Percentiles rank a stretch among this genome's conserved stretches.
Evolutionary conservation across 1,284 basidiomycete species (phyloP).

Genomic region (Rhodotorula sp.): DNA sequence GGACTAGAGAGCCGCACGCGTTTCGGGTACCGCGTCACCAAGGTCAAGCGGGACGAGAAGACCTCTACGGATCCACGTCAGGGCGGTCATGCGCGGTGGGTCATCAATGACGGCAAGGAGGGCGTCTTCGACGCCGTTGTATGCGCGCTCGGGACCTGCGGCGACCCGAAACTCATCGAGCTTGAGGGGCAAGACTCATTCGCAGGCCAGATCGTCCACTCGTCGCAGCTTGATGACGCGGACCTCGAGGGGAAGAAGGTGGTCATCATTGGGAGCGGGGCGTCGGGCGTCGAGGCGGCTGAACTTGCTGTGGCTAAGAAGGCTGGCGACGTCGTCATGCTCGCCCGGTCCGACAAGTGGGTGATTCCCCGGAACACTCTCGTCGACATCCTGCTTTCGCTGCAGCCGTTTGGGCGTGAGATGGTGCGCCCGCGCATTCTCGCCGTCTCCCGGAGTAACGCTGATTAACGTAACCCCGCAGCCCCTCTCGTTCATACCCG

Average conservation of each 20-base stretch:
- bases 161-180: conserved; percentile 56
- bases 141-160: conserved; percentile 59
- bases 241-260: conserved; percentile 55
- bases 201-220: conserved; percentile 57
- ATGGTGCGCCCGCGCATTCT: conserved; percentile 43
- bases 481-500: conserved; percentile 53
- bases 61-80: conserved; percentile 47
- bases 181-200: conserved; percentile 56
- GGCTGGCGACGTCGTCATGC: conserved; percentile 55
- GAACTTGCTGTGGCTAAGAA: conserved; percentile 54
- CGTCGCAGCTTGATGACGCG: conserved; percentile 56
- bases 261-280: conserved; percentile 60
- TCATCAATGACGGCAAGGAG: conserved; percentile 51
- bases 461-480: not conserved
- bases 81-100: conserved; percentile 55
- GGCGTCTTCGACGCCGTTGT: conserved; percentile 55
- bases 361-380: conserved; percentile 60
- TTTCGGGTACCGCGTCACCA: conserved; percentile 49
- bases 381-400: conserved; percentile 57
- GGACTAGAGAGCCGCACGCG: conserved; percentile 56
- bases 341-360: conserved; percentile 52
- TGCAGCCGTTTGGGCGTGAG: conserved; percentile 61
- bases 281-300: conserved; percentile 63
- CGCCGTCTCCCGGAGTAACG: not conserved
- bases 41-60: conserved; percentile 41